Conservation (phyloP, 345 rosid genomes). For the Boechera retrofracta region DNA sequence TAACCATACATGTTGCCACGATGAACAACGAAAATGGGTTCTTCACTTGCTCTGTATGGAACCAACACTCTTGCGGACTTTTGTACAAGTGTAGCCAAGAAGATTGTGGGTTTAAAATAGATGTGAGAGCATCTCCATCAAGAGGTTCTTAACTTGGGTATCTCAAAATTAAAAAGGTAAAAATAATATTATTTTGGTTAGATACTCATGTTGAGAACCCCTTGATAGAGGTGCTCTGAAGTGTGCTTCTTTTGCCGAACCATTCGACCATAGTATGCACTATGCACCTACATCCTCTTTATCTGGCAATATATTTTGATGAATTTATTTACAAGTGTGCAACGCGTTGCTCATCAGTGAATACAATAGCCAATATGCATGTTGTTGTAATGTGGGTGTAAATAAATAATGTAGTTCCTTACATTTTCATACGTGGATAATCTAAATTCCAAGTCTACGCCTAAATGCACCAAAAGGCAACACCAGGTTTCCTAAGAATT, state of each 20-base stretch:
- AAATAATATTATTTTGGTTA: too few species aligned
- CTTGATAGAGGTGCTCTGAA: neutral
- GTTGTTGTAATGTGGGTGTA: too few species aligned
- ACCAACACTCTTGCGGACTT: constrained; percentile 18
- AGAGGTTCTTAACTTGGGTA: too few species aligned
- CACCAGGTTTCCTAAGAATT: too few species aligned
- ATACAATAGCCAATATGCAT: too few species aligned
- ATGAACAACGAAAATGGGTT: constrained; percentile 13
- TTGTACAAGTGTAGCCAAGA: constrained; percentile 21
- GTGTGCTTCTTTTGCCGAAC: constrained; percentile 15
- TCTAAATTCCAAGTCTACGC: too few species aligned
- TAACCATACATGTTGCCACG: neutral
- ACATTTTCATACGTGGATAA: too few species aligned
- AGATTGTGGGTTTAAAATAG: constrained; percentile 1
- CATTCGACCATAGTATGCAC: neutral
- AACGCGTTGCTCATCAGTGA: too few species aligned
- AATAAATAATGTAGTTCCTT: too few species aligned
- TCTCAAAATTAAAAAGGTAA: too few species aligned
- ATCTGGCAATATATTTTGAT: neutral
- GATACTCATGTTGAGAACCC: too few species aligned
- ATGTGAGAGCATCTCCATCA: neutral
- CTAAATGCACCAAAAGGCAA: too few species aligned
- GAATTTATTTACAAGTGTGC: neutral
- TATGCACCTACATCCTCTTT: neutral
- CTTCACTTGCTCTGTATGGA: constrained; percentile 20